Base-by-base conservation (phyloP, 306 rosid species). In the Casuarina equisetifolia region DNA sequence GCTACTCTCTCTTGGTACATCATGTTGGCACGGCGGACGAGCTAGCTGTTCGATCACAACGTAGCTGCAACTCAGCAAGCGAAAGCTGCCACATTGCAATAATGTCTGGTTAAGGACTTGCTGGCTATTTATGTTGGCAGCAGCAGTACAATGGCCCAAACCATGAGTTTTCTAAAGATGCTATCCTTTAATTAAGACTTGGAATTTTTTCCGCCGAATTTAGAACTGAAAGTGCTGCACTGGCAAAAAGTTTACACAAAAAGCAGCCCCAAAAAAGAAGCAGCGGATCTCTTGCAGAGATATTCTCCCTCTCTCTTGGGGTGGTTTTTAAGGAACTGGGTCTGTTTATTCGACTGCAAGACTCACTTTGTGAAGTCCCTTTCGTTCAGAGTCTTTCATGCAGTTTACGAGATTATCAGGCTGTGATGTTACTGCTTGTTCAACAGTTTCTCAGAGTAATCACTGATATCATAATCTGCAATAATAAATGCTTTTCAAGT, bases 51-150 rank as follows among this genome's bases (percentile, higher is more conserved):
- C 10, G 64, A 58, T 58, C 39, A 38, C 19, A 62, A 9, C 35
- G 5, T 15, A 32, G 43, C 15, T 4, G 3, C 62, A 54, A 13
- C 49, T 58, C 35, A n/a, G 72, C 35, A 81, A 11, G 43, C 45
- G 25, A 79, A 79, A 82, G 88, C 85, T 74, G 78, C 88, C 83
- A 46, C 71, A 54, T 54, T 6, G 43, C 67, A 72, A 52, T 52
- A 80, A 68, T 79, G 73, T 78, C 71, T 72, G 75, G 55, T 63
- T 75, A 62, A 59, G 48, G 64, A 67, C 79, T 71, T 83, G 73
- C 50, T 82, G 84, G 86, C 80, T 82, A 89, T 81, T 83, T 73
- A 82, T 86, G 81, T 59, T 70, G 72, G 74, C 63, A 63, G 80
- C 68, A 70, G 73, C 63, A 72, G 43, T 61, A 70, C 75, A 51